phyloP scores from a whole-genome alignment of 2,329 filamentous ascomycete genomes.

The Periconia sp. region DNA sequence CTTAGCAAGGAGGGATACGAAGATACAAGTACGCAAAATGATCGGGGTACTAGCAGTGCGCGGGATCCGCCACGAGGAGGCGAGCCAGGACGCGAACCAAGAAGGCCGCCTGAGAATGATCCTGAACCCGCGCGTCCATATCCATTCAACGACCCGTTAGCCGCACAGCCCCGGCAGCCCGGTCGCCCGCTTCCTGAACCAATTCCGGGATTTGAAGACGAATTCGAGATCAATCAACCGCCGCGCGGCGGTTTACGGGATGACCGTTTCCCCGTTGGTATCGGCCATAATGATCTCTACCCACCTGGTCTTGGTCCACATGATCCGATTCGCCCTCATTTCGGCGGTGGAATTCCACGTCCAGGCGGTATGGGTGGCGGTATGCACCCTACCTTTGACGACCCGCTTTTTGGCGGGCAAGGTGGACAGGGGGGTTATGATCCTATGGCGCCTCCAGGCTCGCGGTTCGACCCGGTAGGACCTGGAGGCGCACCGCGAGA shows the following conservation, averaged over 20 bases:
- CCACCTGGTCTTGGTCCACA: conserved; percentile 84
- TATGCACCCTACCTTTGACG: conserved; percentile 96
- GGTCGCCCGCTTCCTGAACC: conserved; percentile 74
- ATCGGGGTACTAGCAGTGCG: conserved; percentile 45
- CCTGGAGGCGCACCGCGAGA: conserved; percentile 56
- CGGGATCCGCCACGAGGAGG: conserved; percentile 32
- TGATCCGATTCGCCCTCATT: conserved; percentile 75
- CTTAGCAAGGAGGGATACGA: conserved; percentile 81
- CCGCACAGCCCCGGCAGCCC: conserved; percentile 58
- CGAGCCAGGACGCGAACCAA: conserved; percentile 27
- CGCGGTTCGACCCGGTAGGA: conserved; percentile 85
- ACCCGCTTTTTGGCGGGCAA: conserved; percentile 77
- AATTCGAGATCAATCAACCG: conserved; percentile 79
- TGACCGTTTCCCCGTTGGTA: conserved; percentile 66
- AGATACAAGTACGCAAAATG: conserved; percentile 50
- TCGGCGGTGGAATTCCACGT: conserved; percentile 65
- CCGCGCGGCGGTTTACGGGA: conserved; percentile 58
- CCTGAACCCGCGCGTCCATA: conserved; percentile 68
- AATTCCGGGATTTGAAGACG: conserved; percentile 92
- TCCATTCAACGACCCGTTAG: conserved; percentile 73
- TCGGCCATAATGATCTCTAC: conserved; percentile 87
- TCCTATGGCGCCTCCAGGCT: conserved; percentile 80
- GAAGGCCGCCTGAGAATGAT: conserved; percentile 59
- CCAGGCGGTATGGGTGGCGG: conserved; percentile 71
- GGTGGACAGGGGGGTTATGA: conserved; percentile 62